Evolutionary conservation across 2,329 filamentous ascomycete genomes (phyloP), one percentile per base, ranked within the genome.

Genomic region (Boeremia lycopersici): DNA sequence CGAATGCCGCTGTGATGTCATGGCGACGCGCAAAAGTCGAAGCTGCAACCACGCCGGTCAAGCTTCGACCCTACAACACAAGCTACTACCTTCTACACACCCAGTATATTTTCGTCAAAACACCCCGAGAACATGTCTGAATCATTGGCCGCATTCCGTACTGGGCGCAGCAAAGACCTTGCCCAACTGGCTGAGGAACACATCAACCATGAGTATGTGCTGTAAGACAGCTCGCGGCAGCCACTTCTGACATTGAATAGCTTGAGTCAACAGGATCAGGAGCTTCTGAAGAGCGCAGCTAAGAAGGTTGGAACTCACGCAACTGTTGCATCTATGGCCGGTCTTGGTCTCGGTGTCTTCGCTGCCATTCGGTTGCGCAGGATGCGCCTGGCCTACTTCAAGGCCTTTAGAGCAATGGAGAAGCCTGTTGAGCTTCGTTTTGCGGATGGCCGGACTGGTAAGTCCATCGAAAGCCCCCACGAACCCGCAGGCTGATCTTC

Each of bases 381-480:
- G 34, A 79, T 82, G 56, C 81, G 87, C 40, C 73, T 77, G 29
- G 77, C 80, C n/a, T 81, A 87, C 71, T 89, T 88, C 76, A 79
- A 81, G 38, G 82, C 84, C 6, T 85, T 89, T 74, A 79, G 81
- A 17, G 80, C 85, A 0, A 74, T 80, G 46, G 84, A 89, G 67
- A 84, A 83, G 69, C 87, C 87, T 0, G 83, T 81, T 0, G 79
- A 85, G 48, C 80, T 89, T 6, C 74, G 82, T 12, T 89, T 89
- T 69, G 81, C 83, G 0, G 81, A 83, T 60, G 87, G 87, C 0
- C 77, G 85, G 15, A 81, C 80, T 45, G 81, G 84, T 85, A 69
- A 23, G 64, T 51, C 8, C 2, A 8, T 8, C 9, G 6, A 13
- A 31, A 4, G 2, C 12, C 12, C 2, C 2, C n/a, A 13, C 15